Evolutionary conservation across 2,329 filamentous ascomycete species (phyloP).

Genomic region (Graphiopsis chlorocephala): DNA sequence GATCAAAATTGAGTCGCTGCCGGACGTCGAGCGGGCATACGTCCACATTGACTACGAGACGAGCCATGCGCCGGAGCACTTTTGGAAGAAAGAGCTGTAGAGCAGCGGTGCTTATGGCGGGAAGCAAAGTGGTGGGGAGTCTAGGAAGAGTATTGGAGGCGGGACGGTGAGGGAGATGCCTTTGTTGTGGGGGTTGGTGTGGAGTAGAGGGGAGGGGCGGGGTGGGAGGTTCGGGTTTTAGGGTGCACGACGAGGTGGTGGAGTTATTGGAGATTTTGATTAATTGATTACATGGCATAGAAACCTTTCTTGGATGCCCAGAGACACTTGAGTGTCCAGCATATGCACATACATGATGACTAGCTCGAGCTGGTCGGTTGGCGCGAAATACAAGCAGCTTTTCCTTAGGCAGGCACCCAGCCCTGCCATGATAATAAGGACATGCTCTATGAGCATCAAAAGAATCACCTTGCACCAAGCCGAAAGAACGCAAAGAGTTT

Average conservation of each 20-base stretch:
- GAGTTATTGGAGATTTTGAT: neutral
- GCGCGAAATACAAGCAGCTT: neutral
- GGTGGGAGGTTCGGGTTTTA: neutral
- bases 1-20: slow-evolving; percentile 87
- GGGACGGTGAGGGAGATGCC: neutral
- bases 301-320: neutral
- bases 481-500: too few species aligned
- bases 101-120: neutral
- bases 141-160: neutral
- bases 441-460: too few species aligned
- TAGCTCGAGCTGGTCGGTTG: neutral
- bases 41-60: slow-evolving; percentile 98
- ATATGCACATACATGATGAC: neutral
- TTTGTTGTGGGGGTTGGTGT: neutral
- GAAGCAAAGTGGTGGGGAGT: neutral
- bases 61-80: slow-evolving; percentile 87
- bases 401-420: neutral
- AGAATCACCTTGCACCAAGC: too few species aligned
- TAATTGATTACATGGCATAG: neutral
- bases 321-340: neutral
- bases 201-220: neutral
- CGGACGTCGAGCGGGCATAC: slow-evolving; percentile 88
- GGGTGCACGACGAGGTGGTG: neutral
- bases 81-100: slow-evolving; percentile 63
- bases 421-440: neutral